Percentiles rank a stretch among this genome's conserved stretches.
These are phyloP conservation scores for Ochromonas danica DNA, from an alignment of 108 stramenopile genomes.

Conservation along the genomic window DNA sequence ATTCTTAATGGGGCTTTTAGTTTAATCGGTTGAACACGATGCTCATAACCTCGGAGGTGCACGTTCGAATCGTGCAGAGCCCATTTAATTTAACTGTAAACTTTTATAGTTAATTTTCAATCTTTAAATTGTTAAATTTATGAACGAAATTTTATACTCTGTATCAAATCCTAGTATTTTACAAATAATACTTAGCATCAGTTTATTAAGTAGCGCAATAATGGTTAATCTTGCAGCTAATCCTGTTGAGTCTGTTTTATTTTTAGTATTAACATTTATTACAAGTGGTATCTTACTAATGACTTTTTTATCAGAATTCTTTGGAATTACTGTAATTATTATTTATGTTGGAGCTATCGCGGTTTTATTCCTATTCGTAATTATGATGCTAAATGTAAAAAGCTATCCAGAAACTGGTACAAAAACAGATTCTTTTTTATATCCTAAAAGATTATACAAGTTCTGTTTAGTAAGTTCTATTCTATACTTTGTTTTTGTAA, in stretches of 20 bases:
- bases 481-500: slow-evolving; percentile 21
- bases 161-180: slow-evolving; percentile 17
- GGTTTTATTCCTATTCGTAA: slow-evolving; percentile 29
- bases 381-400: slow-evolving; percentile 33
- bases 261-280: slow-evolving; percentile 29
- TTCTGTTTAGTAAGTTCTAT: slow-evolving; percentile 22
- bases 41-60: slow-evolving; percentile 13
- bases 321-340: slow-evolving; percentile 26
- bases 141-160: slow-evolving; percentile 22
- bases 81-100: slow-evolving; percentile 29
- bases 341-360: slow-evolving; percentile 35
- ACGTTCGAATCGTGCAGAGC: background rate
- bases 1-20: slow-evolving; percentile 18
- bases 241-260: slow-evolving; percentile 28
- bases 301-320: slow-evolving; percentile 5
- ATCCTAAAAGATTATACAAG: slow-evolving; percentile 19
- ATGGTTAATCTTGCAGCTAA: background rate
- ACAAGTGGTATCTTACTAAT: background rate
- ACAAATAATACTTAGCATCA: slow-evolving; percentile 17
- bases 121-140: slow-evolving; percentile 20
- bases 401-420: background rate
- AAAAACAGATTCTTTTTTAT: slow-evolving; percentile 2
- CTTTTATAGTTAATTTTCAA: slow-evolving; percentile 11
- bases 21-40: slow-evolving; percentile 16
- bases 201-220: background rate